These are phyloP conservation scores for Polytrichum commune DNA, from an alignment of 225 moss, liverwort and hornwort genomes.

Conservation along the genomic window DNA sequence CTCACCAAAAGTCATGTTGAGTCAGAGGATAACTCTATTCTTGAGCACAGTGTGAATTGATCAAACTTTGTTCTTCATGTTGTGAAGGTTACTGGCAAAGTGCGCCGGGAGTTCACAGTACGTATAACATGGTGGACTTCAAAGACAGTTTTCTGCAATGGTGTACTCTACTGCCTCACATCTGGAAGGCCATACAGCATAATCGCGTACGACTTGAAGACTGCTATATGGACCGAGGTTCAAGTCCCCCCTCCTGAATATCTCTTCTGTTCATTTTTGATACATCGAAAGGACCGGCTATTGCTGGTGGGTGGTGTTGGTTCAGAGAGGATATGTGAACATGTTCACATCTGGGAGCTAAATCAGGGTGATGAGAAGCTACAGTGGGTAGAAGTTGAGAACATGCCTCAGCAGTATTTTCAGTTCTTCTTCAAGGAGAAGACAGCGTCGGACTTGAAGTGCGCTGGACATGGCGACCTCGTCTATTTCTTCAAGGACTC, in stretches of 20 bases:
- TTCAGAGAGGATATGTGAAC: slow-evolving; percentile 42
- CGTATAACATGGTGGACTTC: slow-evolving; percentile 62
- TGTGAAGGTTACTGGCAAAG: slow-evolving; percentile 38
- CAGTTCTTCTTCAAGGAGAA: slow-evolving; percentile 50
- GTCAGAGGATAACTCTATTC: no score
- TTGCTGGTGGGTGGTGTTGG: slow-evolving; percentile 52
- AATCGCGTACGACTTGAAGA: slow-evolving; percentile 51
- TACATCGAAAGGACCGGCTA: slow-evolving; percentile 32
- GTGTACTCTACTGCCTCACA: slow-evolving; percentile 52
- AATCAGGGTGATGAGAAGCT: slow-evolving; percentile 14
- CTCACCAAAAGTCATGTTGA: no score
- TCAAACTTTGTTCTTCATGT: not conserved
- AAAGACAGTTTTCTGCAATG: slow-evolving; percentile 48
- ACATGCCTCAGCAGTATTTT: slow-evolving; percentile 47
- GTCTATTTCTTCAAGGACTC: slow-evolving; percentile 64
- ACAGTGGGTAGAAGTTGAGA: slow-evolving; percentile 50
- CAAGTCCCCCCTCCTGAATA: slow-evolving; percentile 45
- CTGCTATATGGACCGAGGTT: slow-evolving; percentile 46
- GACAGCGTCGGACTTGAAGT: slow-evolving; percentile 46
- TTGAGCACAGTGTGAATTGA: no score
- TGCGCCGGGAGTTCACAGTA: slow-evolving; percentile 47
- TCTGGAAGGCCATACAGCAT: slow-evolving; percentile 62
- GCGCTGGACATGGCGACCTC: slow-evolving; percentile 43
- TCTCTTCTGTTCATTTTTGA: slow-evolving; percentile 47
- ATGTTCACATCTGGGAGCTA: slow-evolving; percentile 48